Base-by-base conservation (phyloP, 2,329 filamentous ascomycete species). In the Epichloe amarillans region DNA sequence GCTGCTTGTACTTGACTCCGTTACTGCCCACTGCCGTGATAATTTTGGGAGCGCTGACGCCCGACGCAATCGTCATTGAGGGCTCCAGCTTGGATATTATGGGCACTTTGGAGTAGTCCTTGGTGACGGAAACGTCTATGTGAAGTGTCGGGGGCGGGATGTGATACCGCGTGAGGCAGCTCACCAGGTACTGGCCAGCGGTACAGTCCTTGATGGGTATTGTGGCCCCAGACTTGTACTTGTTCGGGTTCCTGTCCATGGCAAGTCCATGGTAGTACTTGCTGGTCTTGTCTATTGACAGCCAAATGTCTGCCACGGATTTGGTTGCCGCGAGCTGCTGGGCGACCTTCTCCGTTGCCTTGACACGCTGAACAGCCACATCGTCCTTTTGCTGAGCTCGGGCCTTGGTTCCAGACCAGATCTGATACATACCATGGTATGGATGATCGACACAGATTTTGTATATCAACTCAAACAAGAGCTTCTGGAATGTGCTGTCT, bases 371-470 rank as follows among this genome's bases (percentile, higher is more conserved):
- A 19, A 82, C 71, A 1, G 87, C 86, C 3, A 84, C 78, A 40
- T 85, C 80, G 57, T 96, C 91, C 57, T 85, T 83, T 49, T 74
- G 74, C 58, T 83, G 82, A 47, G 76, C 77, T 53, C 82, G 83
- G 49, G 78, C 81, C 59, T 83, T 86, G 43, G 80, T 82, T 21
- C 85, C 83, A 2, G 90, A 87, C 73, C 91, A 96, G 41, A 98
- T 88, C 59, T 97, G 90, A 64, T 98, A 95, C 82, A 97, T 91
- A 46, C 89, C 89, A 63, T 98, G 94, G 64, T 90, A 95, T 0
- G 93, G 94, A 67, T 99, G 93, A 52, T 98, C 89, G 11, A 79
- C 74, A 62, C 91, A 97, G 50, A 98, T 95, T 8, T 82, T 83
- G 60, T 82, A 80, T 4, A 97, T 82, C 17, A 98, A 71, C 2